A percentile compares a stretch with the other conserved stretches of the same genome.
Conservation (phyloP, 2,329 filamentous ascomycete genomes). For the Pseudogymnoascus sp. region DNA sequence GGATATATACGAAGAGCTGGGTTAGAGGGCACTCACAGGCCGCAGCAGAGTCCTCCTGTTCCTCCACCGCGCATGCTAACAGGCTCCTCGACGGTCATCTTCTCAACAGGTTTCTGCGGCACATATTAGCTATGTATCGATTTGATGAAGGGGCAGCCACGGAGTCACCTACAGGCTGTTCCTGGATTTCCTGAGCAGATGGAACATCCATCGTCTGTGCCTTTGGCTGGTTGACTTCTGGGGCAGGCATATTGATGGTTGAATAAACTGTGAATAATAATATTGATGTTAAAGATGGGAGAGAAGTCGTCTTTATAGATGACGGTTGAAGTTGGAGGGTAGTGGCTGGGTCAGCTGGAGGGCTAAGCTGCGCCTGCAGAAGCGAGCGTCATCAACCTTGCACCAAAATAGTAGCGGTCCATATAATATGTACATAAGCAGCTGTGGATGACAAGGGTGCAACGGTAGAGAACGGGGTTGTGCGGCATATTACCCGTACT, state of each 20-base stretch:
- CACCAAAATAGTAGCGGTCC: neutral
- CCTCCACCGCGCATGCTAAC: slow-evolving; percentile 22
- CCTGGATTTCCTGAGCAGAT: slow-evolving; percentile 12
- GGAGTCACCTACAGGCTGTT: slow-evolving; percentile 20
- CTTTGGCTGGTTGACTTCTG: slow-evolving; percentile 11
- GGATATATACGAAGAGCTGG: neutral
- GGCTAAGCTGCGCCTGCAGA: slow-evolving; percentile 5
- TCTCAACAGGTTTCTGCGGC: slow-evolving; percentile 15
- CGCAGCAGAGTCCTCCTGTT: slow-evolving; percentile 23
- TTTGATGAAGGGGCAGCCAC: too few relatives aligned
- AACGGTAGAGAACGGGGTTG: neutral
- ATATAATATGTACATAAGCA: slow-evolving; percentile 1
- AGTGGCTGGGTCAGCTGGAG: slow-evolving; percentile 10
- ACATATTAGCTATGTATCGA: too few relatives aligned
- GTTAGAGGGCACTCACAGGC: slow-evolving; percentile 17
- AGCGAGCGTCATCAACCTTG: slow-evolving; percentile 3
- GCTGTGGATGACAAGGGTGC: neutral
- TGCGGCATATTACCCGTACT: slow-evolving; percentile 1
- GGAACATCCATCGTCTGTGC: slow-evolving; percentile 12
- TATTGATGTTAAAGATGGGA: neutral
- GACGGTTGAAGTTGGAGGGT: neutral
- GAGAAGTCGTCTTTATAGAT: neutral
- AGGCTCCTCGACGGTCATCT: slow-evolving; percentile 15
- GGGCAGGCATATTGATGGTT: slow-evolving; percentile 12
- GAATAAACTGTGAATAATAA: neutral